Evolutionary conservation across 306 rosid species (phyloP).

Genomic region (Citrullus amarus): DNA sequence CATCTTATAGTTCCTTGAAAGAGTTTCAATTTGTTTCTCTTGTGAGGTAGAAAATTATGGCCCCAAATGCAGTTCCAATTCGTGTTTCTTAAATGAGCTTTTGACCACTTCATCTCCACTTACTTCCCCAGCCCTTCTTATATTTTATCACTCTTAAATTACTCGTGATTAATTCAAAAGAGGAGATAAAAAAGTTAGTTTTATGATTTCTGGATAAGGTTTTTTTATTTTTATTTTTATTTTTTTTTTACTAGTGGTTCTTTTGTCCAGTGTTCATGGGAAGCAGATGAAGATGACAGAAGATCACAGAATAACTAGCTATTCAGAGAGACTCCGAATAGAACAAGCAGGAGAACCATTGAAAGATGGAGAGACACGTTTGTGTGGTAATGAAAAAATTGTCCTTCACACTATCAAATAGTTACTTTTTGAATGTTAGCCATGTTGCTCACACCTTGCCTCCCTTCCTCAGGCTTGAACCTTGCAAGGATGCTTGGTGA

Average conservation of each 20-base stretch:
- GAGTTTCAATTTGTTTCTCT: conserved; percentile 7
- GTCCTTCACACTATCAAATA: background rate
- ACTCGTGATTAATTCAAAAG: background rate
- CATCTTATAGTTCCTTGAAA: background rate
- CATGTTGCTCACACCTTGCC: conserved; percentile 14
- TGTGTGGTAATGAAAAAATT: conserved; percentile 45
- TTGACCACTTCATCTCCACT: background rate
- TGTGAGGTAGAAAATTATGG: background rate
- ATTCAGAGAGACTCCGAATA: conserved; percentile 64
- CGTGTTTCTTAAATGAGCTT: background rate
- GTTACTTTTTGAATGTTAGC: background rate
- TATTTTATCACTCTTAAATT: background rate
- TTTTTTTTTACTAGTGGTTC: background rate
- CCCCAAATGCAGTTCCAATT: background rate
- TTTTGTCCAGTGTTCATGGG: conserved; percentile 58
- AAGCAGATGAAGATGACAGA: conserved; percentile 68
- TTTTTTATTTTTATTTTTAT: no score
- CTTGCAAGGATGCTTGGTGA: conserved; percentile 98
- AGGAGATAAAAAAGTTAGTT: background rate
- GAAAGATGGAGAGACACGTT: conserved; percentile 83
- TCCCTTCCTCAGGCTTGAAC: conserved; percentile 59
- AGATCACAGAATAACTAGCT: conserved; percentile 68
- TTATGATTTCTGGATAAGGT: background rate
- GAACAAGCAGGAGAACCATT: conserved; percentile 70
- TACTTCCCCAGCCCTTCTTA: background rate